Evolutionary conservation across 495 filamentous ascomycete genomes (phyloP), one percentile per base, ranked within the genome.

Genomic region (Clohesyomyces aquaticus): DNA sequence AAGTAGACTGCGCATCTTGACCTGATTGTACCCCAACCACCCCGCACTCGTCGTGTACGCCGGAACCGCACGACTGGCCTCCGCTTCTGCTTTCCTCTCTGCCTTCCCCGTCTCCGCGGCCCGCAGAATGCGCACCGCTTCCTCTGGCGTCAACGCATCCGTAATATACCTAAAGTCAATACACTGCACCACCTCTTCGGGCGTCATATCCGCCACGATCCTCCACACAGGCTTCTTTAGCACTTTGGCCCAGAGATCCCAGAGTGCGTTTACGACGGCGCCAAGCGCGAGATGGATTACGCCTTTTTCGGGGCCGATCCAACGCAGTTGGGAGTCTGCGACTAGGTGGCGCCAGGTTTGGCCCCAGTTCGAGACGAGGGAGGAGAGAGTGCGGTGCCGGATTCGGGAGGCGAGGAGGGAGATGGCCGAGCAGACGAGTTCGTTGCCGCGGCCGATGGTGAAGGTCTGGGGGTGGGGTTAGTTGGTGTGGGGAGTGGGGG

Each of bases 301-400:
- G 52, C 93, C 93, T 77, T 96, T 96, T 72, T 97, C 93, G 1
- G 93, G 93, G 0, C 93, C 93, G 71, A 96, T 93, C 93, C 93
- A 97, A 27, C 93, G 89, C 28, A 96, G 80, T 70, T 96, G 93
- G 55, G 84, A 88, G 82, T 96, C 93, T 56, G 87, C 88, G 71
- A 94, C 91, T 0, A 97, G 88, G 75, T 93, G 87, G 1, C 91
- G 86, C 92, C 92, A 96, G 35, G 92, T 96, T 68, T 86, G 77
- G 68, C 91, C 91, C 90, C 90, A 95, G 80, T 96, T 82, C 16
- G 82, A 74, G 32, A 90, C 89, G 26, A 96, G 81, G 48, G 85
- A 85, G 42, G 85, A 85, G 57, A 96, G 86, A 18, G 88, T 87
- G 59, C 86, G 86, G 69, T 84, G 84, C 26, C 83, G 78, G 60